A percentile compares a stretch with the other conserved stretches of the same genome.
Conservation (phyloP, 371 early-diverging fungal genomes). For the Batkoa obscura region DNA sequence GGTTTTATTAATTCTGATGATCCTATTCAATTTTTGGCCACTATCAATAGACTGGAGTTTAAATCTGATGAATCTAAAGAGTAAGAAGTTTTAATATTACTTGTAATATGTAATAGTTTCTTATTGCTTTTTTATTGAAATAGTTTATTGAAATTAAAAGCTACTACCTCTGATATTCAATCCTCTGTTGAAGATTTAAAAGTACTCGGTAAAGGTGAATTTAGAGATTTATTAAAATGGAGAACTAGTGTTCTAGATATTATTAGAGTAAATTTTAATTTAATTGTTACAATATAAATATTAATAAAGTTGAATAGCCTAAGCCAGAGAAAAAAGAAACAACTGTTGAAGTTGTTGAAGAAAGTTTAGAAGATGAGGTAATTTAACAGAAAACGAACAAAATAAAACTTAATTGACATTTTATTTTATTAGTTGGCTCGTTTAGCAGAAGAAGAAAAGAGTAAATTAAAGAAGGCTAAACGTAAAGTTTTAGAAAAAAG, state of each 20-base stretch:
- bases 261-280: conserved; percentile 19
- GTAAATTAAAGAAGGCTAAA: conserved; percentile 31
- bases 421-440: conserved; percentile 11
- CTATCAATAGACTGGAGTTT: conserved; percentile 52
- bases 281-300: neutral
- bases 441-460: conserved; percentile 31
- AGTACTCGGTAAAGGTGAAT: conserved; percentile 83
- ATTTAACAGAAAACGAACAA: too few species aligned
- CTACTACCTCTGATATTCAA: conserved; percentile 65
- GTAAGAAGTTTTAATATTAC: neutral
- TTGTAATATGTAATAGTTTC: too few species aligned
- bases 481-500: conserved; percentile 51
- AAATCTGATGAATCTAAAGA: conserved; percentile 35
- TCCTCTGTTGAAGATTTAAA: conserved; percentile 68
- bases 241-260: conserved; percentile 43
- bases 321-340: conserved; percentile 21
- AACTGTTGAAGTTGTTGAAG: conserved; percentile 28
- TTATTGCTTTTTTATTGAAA: too few species aligned
- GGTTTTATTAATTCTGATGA: conserved; percentile 63
- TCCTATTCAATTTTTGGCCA: conserved; percentile 54
- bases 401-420: too few species aligned
- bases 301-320: conserved; percentile 8
- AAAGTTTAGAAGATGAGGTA: conserved; percentile 28
- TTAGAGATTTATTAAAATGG: conserved; percentile 79
- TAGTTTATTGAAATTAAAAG: conserved; percentile 28